Conservation (phyloP, 148 eudicot genomes). For the Limonium bicolor region DNA sequence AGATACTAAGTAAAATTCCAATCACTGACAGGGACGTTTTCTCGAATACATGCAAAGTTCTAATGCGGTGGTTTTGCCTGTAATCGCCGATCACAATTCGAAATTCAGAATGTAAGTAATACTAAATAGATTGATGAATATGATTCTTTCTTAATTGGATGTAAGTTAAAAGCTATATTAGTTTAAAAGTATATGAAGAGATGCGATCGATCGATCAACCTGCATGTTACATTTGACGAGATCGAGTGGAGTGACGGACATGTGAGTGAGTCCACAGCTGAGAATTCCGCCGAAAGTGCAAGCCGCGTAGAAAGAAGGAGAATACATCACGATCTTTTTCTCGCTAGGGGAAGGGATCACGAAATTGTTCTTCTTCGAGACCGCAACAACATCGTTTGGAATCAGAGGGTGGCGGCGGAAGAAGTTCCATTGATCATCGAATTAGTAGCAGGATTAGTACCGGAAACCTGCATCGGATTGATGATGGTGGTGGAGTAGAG, state of each 20-base stretch:
- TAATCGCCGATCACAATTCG: too few relatives aligned
- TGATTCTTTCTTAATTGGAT: background rate
- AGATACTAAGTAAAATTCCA: background rate
- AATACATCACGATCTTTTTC: conserved; percentile 40
- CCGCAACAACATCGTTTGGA: background rate
- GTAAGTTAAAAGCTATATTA: background rate
- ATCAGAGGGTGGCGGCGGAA: conserved; percentile 14
- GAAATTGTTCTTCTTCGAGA: conserved; percentile 3
- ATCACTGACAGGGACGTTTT: too few relatives aligned
- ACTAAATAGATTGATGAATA: background rate
- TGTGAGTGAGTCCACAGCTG: conserved; percentile 31
- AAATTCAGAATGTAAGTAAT: background rate
- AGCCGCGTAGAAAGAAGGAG: conserved; percentile 47
- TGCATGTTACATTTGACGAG: conserved; percentile 38
- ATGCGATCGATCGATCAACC: conserved; percentile 7
- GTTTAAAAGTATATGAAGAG: background rate
- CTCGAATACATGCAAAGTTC: too few relatives aligned
- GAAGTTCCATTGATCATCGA: background rate
- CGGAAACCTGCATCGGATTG: background rate
- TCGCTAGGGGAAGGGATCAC: conserved; percentile 24
- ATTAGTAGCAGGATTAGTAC: too few relatives aligned
- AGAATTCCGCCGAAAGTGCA: conserved; percentile 48
- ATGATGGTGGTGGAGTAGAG: conserved; percentile 26
- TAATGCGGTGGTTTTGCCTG: too few relatives aligned
- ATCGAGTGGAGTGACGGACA: conserved; percentile 32